phyloP scores from a whole-genome alignment of 306 rosid species.

The Ormosia emarginata region DNA sequence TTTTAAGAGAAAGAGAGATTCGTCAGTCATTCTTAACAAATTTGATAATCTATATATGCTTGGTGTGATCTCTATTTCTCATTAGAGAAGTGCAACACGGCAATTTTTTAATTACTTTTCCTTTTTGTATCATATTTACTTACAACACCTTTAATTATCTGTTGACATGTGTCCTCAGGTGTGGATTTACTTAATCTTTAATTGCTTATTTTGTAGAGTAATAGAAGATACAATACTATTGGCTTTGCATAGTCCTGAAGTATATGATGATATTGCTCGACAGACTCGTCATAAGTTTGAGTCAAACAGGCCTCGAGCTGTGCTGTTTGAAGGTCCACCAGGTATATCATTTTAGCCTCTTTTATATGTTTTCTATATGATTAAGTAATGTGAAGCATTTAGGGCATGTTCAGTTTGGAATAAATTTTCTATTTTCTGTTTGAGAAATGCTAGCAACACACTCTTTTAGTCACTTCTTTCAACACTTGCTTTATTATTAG shows the following conservation, averaged over 20 bases:
- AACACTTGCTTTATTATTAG: too few relatives aligned
- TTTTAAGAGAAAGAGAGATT: not conserved
- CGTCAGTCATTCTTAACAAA: not conserved
- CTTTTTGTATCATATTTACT: constrained; percentile 7
- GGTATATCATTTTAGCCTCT: constrained; percentile 40
- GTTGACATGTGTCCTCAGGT: not conserved
- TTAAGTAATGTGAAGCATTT: constrained; percentile 3
- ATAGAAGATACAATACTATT: constrained; percentile 82
- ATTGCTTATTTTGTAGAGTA: constrained; percentile 46
- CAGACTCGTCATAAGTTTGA: constrained; percentile 82
- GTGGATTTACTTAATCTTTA: not conserved
- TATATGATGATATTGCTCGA: constrained; percentile 84
- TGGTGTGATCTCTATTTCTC: not conserved
- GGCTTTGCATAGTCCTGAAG: constrained; percentile 82
- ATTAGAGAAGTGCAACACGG: not conserved
- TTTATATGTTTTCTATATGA: not conserved
- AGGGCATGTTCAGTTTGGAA: not conserved
- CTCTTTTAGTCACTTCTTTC: too few relatives aligned
- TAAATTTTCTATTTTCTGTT: not conserved
- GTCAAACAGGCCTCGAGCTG: constrained; percentile 90
- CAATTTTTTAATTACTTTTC: not conserved
- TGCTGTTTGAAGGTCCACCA: constrained; percentile 96
- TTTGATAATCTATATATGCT: not conserved
- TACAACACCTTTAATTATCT: not conserved
- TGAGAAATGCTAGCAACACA: too few relatives aligned